Conservation (phyloP, 1,284 basidiomycete species). For the Naganishia sp. region DNA sequence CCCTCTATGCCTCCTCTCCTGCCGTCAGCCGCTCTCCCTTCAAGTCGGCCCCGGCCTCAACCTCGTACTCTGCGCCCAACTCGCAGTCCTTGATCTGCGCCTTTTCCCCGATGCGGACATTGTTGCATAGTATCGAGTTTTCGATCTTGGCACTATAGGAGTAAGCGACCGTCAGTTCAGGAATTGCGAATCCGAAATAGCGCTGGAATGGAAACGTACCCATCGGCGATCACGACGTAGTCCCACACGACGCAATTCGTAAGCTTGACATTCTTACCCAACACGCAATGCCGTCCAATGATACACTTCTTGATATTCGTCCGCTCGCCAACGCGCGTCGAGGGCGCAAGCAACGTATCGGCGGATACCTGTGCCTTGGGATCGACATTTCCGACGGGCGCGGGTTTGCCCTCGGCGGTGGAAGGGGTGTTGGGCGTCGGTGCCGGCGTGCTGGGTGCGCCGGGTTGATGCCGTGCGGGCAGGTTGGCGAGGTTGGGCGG, state of each 20-base stretch:
- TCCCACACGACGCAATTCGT: constrained; percentile 86
- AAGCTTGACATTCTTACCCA: constrained; percentile 83
- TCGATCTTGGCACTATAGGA: constrained; percentile 79
- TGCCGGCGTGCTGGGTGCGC: constrained; percentile 10
- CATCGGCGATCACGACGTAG: constrained; percentile 82
- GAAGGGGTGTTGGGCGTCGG: constrained; percentile 14
- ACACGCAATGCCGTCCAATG: constrained; percentile 82
- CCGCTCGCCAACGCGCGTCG: constrained; percentile 78
- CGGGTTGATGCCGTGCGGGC: constrained; percentile 4
- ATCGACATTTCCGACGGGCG: constrained; percentile 60
- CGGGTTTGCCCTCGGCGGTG: constrained; percentile 18
- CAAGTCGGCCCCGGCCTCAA: constrained; percentile 58
- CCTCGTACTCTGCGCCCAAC: constrained; percentile 83
- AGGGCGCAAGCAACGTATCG: constrained; percentile 80
- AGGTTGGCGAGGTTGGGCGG: constrained; percentile 37
- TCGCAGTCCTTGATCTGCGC: constrained; percentile 79
- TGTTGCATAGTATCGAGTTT: constrained; percentile 79
- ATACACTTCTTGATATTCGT: constrained; percentile 84
- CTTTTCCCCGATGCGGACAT: constrained; percentile 76
- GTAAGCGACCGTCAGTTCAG: neutral
- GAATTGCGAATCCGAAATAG: too few relatives aligned
- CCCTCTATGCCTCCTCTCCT: constrained; percentile 22
- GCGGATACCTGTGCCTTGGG: constrained; percentile 78
- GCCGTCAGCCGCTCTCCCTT: constrained; percentile 24
- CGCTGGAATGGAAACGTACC: constrained; percentile 58